Conservation (phyloP, 768 basidiomycete genomes). For the Agaricus bisporus region DNA sequence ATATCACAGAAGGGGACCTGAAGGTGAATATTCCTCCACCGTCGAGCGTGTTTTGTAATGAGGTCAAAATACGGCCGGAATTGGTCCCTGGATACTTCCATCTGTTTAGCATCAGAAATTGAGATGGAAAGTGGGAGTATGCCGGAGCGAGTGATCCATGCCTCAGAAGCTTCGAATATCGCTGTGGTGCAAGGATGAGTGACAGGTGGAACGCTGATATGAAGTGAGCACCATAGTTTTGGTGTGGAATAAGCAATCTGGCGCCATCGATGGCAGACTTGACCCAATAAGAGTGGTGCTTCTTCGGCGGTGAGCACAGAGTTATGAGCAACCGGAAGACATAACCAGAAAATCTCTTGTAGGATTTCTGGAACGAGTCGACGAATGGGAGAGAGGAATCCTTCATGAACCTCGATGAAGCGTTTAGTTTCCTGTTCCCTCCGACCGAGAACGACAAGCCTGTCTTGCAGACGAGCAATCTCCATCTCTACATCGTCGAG, state of each 20-base stretch:
- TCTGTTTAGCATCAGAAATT: background rate
- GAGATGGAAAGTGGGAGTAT: conserved; percentile 3
- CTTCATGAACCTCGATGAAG: background rate
- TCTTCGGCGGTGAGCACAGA: conserved; percentile 10
- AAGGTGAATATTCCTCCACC: conserved; percentile 1
- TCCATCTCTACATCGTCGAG: background rate
- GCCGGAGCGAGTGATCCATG: conserved; percentile 3
- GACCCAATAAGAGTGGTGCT: conserved; percentile 10
- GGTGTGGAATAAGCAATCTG: conserved; percentile 3
- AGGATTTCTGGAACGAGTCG: conserved; percentile 9
- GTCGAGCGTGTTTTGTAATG: background rate
- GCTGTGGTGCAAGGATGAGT: background rate
- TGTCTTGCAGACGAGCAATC: background rate
- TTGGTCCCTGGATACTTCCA: background rate
- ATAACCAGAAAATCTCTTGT: conserved; percentile 8
- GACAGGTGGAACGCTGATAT: background rate
- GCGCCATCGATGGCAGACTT: conserved; percentile 11
- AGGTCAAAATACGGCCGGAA: background rate
- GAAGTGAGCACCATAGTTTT: conserved; percentile 8
- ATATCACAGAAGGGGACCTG: background rate
- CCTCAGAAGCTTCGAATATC: background rate
- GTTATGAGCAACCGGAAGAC: conserved; percentile 10
- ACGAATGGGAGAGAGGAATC: conserved; percentile 7
- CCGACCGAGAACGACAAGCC: background rate
- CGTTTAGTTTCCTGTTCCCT: background rate